These are phyloP conservation scores for Metarhizium rileyi DNA, from an alignment of 2,329 filamentous ascomycete genomes.

Conservation along the genomic window DNA sequence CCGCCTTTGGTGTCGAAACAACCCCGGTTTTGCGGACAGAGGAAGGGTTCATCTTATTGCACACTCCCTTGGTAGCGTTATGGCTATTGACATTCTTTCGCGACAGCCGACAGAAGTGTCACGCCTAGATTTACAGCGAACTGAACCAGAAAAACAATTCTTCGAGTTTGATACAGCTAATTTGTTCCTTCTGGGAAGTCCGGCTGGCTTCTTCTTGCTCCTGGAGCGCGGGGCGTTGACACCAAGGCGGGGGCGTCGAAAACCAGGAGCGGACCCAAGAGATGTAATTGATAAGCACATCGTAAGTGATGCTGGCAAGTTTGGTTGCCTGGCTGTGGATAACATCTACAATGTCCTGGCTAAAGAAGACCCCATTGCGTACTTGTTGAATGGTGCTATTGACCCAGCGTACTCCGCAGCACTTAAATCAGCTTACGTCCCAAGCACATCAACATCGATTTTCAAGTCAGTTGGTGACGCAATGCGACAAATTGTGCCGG, in stretches of 20 bases:
- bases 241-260: constrained; percentile 66
- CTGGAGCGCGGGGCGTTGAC: constrained; percentile 64
- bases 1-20: constrained; percentile 87
- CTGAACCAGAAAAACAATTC: constrained; percentile 39
- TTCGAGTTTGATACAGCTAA: constrained; percentile 92
- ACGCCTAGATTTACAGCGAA: constrained; percentile 30
- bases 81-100: constrained; percentile 86
- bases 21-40: constrained; percentile 69
- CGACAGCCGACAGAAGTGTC: constrained; percentile 71
- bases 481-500: constrained; percentile 52
- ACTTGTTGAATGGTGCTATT: constrained; percentile 82
- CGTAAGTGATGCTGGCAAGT: constrained; percentile 67
- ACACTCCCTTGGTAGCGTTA: constrained; percentile 88
- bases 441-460: constrained; percentile 57
- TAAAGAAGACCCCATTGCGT: constrained; percentile 68
- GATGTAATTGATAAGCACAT: constrained; percentile 49
- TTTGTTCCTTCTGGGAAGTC: constrained; percentile 82
- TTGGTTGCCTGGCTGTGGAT: constrained; percentile 87
- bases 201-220: constrained; percentile 84
- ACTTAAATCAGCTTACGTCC: constrained; percentile 70
- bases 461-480: constrained; percentile 54
- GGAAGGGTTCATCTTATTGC: constrained; percentile 88
- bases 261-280: constrained; percentile 60
- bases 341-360: constrained; percentile 92
- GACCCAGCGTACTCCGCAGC: constrained; percentile 70